phyloP scores from a whole-genome alignment of 768 basidiomycete species.

The Arthromyces matolae region DNA sequence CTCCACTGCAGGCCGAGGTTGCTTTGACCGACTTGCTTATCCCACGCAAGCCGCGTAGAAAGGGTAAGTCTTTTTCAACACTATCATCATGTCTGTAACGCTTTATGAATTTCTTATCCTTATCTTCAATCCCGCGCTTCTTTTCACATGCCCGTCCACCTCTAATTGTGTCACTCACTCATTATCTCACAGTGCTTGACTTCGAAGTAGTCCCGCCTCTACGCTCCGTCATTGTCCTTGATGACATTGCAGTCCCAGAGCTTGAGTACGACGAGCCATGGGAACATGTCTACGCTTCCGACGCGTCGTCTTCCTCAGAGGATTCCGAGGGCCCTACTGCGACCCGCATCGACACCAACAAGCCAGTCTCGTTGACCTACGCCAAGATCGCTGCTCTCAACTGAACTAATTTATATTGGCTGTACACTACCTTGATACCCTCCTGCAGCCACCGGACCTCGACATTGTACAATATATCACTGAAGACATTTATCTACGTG shows the following conservation, averaged over 20 bases:
- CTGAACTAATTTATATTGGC: no score
- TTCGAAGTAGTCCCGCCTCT: constrained; percentile 55
- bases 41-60: constrained; percentile 35
- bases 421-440: no score
- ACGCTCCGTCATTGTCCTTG: constrained; percentile 55
- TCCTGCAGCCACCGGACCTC: no score
- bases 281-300: constrained; percentile 48
- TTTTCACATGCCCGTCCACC: constrained; percentile 4
- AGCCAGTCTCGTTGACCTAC: constrained; percentile 37
- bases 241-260: constrained; percentile 40
- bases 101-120: not conserved
- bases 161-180: not conserved
- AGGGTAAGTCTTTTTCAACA: constrained; percentile 30
- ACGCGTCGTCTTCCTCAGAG: no score
- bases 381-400: constrained; percentile 31
- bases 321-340: no score
- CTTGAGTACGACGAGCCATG: constrained; percentile 51
- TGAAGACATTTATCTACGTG: not conserved
- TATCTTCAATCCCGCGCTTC: not conserved
- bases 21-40: constrained; percentile 22
- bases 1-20: constrained; percentile 15
- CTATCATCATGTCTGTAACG: not conserved
- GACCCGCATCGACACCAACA: no score
- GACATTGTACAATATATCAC: not conserved
- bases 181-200: constrained; percentile 37